phyloP scores from a whole-genome alignment of 2,329 filamentous ascomycete genomes.

The Cladosporium sp. region DNA sequence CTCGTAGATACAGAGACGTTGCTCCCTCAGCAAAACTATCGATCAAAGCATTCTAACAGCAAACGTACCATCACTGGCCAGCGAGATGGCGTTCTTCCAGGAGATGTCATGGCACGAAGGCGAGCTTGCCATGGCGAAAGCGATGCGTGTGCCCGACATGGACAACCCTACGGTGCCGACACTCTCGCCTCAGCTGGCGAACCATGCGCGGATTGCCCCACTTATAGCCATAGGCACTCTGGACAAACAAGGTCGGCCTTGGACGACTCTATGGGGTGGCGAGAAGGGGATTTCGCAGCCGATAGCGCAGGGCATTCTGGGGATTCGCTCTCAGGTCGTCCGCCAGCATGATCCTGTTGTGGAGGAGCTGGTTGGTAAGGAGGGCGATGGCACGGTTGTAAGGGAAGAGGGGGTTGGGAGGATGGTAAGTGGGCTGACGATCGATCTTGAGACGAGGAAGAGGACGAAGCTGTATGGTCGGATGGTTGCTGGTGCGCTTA shows the following conservation, averaged over 20 bases:
- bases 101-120: conserved; percentile 63
- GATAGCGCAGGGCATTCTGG: conserved; percentile 65
- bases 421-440: conserved; percentile 63
- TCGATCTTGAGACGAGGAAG: conserved; percentile 67
- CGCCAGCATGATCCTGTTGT: conserved; percentile 69
- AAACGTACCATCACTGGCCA: neutral
- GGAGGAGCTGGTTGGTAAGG: conserved; percentile 58
- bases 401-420: conserved; percentile 45
- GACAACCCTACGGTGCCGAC: conserved; percentile 69
- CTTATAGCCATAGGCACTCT: conserved; percentile 74
- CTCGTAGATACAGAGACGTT: neutral
- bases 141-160: conserved; percentile 59
- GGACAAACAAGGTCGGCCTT: conserved; percentile 66
- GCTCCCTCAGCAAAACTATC: neutral
- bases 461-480: conserved; percentile 73
- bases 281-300: conserved; percentile 66
- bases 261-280: conserved; percentile 80
- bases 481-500: conserved; percentile 65
- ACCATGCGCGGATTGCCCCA: conserved; percentile 63
- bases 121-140: conserved; percentile 65
- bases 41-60: neutral
- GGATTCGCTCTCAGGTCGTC: conserved; percentile 64
- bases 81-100: conserved; percentile 47
- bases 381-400: conserved; percentile 48
- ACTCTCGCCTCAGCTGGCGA: conserved; percentile 62